Conservation (phyloP, 2,329 filamentous ascomycete genomes). For the Periconia digitata region DNA sequence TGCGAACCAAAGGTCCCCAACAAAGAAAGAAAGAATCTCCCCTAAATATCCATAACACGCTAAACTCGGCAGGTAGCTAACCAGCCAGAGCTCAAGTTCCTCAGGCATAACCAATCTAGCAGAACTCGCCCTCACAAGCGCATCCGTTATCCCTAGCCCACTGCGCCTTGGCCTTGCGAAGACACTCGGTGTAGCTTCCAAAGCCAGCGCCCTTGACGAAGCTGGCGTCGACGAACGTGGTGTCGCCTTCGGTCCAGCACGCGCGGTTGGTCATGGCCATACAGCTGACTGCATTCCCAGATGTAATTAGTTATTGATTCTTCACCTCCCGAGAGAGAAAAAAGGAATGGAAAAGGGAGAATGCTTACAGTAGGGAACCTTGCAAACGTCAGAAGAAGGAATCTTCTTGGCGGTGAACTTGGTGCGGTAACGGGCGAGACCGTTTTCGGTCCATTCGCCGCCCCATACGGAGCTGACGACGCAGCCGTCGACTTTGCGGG, state of each 20-base stretch:
- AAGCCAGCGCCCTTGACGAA: not conserved
- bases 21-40: no score
- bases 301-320: no score
- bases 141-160: slow-evolving; percentile 1
- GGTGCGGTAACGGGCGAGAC: not conserved
- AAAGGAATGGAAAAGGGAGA: not conserved
- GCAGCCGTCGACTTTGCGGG: not conserved
- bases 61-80: no score
- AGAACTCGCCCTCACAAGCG: not conserved
- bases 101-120: not conserved
- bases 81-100: not conserved
- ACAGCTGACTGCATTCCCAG: not conserved
- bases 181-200: not conserved
- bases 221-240: not conserved
- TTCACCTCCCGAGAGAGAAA: not conserved
- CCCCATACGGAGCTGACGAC: not conserved
- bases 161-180: not conserved
- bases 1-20: no score
- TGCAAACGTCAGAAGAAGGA: not conserved
- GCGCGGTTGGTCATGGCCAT: not conserved
- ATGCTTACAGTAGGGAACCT: not conserved
- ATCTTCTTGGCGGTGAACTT: not conserved
- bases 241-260: not conserved
- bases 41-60: no score
- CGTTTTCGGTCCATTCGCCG: not conserved